Conservation (phyloP, 345 rosid species). For the Ailanthus altissimus region DNA sequence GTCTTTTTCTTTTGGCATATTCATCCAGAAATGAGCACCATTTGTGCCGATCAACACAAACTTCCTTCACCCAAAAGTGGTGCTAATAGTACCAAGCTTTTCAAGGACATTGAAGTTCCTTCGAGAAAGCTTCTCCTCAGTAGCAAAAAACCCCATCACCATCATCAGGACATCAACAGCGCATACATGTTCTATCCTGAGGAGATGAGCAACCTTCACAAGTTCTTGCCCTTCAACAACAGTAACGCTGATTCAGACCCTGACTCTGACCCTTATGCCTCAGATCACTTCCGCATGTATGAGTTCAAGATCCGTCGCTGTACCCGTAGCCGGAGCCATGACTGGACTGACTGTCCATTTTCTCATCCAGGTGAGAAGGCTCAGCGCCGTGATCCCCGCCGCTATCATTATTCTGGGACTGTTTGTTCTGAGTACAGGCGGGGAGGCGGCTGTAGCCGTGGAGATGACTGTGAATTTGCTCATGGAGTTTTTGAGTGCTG, state of each 20-base stretch:
- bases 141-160: slow-evolving; percentile 18
- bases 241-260: slow-evolving; percentile 37
- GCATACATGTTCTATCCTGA: slow-evolving; percentile 15
- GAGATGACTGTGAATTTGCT: slow-evolving; percentile 63
- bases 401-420: slow-evolving; percentile 61
- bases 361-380: slow-evolving; percentile 91
- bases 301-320: slow-evolving; percentile 94
- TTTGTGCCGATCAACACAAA: slow-evolving; percentile 51
- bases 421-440: slow-evolving; percentile 75
- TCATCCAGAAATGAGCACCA: slow-evolving; percentile 38
- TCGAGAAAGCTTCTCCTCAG: slow-evolving; percentile 55
- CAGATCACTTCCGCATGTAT: slow-evolving; percentile 85
- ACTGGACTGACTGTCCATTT: slow-evolving; percentile 97
- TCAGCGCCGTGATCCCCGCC: slow-evolving; percentile 77
- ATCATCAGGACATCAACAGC: slow-evolving; percentile 2
- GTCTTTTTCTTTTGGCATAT: background rate
- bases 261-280: slow-evolving; percentile 57
- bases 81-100: slow-evolving; percentile 25
- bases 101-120: slow-evolving; percentile 56
- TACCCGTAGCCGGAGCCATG: slow-evolving; percentile 88
- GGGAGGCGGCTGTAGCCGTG: slow-evolving; percentile 60
- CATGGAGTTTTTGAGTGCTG: slow-evolving; percentile 84
- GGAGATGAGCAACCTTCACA: slow-evolving; percentile 15
- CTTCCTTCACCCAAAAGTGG: slow-evolving; percentile 29
- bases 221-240: slow-evolving; percentile 45